phyloP scores from a whole-genome alignment of 2,329 filamentous ascomycete genomes.

The Elsinoe fawcettii region DNA sequence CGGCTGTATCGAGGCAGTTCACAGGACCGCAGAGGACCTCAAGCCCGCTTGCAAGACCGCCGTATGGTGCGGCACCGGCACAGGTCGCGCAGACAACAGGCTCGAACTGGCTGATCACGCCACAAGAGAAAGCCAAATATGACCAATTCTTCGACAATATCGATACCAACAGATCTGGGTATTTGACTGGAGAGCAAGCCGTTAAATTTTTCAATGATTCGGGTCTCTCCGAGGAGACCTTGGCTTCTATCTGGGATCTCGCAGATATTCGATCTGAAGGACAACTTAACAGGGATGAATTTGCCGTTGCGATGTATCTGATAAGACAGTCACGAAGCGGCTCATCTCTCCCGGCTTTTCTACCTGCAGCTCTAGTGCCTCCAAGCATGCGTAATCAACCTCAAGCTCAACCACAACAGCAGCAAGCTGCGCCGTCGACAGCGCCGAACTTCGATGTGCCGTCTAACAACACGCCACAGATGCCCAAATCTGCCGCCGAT shows the following conservation, averaged over 20 bases:
- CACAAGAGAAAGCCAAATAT: conserved; percentile 78
- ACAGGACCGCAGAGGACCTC: conserved; percentile 58
- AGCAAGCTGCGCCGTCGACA: conserved; percentile 35
- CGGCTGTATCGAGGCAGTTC: conserved; percentile 69
- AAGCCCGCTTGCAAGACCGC: conserved; percentile 47
- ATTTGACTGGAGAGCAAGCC: conserved; percentile 87
- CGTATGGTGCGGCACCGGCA: conserved; percentile 42
- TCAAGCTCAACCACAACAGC: conserved; percentile 43
- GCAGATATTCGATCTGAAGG: conserved; percentile 90
- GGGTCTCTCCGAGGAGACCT: conserved; percentile 73
- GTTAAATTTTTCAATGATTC: conserved; percentile 92
- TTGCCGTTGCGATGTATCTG: conserved; percentile 94
- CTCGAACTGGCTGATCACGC: conserved; percentile 72
- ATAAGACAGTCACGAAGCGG: conserved; percentile 81
- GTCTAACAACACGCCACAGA: conserved; percentile 36
- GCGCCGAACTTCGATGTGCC: conserved; percentile 47
- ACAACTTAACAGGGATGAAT: conserved; percentile 77
- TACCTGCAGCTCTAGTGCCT: conserved; percentile 76
- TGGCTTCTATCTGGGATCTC: conserved; percentile 96
- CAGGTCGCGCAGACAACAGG: conserved; percentile 49
- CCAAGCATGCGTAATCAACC: conserved; percentile 68
- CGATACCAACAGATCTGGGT: conserved; percentile 72
- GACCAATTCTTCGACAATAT: conserved; percentile 78
- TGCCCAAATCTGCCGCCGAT: conserved; percentile 75
- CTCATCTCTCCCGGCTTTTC: conserved; percentile 60